Evolutionary conservation across 1,139 yeast species (phyloP).

Genomic region (Geotrichum australiense): DNA sequence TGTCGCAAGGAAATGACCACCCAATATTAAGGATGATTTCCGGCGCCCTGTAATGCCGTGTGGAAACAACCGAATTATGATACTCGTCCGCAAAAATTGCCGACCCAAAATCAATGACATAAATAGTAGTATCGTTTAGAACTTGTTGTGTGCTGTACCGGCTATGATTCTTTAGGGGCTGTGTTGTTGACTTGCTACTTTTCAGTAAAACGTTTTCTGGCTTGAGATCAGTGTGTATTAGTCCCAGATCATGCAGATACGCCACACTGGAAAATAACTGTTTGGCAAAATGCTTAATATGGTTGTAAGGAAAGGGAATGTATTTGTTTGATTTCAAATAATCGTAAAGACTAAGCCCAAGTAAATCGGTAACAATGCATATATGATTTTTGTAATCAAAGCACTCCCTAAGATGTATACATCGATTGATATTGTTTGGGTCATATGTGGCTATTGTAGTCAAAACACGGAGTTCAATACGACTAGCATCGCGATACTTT

Average conservation of each 20-base stretch:
- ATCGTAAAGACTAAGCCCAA: conserved; percentile 81
- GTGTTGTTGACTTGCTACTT: conserved; percentile 1
- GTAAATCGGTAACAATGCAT: conserved; percentile 83
- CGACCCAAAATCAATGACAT: conserved; percentile 91
- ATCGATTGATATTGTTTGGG: conserved; percentile 47
- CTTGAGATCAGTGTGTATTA: conserved; percentile 89
- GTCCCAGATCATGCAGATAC: conserved; percentile 77
- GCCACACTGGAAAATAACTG: conserved; percentile 83
- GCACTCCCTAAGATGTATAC: conserved; percentile 75
- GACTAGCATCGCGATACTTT: conserved; percentile 41
- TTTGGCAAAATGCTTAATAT: conserved; percentile 79
- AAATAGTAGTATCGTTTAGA: conserved; percentile 72
- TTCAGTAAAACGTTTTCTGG: conserved; percentile 87
- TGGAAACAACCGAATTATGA: conserved; percentile 88
- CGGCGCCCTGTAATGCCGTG: conserved; percentile 92
- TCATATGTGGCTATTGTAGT: conserved; percentile 69
- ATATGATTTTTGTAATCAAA: conserved; percentile 92
- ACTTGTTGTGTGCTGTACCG: conserved; percentile 37
- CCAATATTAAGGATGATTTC: conserved; percentile 90
- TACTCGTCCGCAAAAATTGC: conserved; percentile 92
- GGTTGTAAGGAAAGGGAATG: conserved; percentile 70
- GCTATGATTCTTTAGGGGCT: conserved; percentile 11
- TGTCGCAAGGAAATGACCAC: conserved; percentile 90
- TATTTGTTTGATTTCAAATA: conserved; percentile 65
- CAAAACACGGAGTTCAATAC: conserved; percentile 57